A percentile compares a stretch with the other conserved stretches of the same genome.
These are phyloP conservation scores for Diospyros lotus DNA, from an alignment of 148 eudicot genomes.

Conservation along the genomic window DNA sequence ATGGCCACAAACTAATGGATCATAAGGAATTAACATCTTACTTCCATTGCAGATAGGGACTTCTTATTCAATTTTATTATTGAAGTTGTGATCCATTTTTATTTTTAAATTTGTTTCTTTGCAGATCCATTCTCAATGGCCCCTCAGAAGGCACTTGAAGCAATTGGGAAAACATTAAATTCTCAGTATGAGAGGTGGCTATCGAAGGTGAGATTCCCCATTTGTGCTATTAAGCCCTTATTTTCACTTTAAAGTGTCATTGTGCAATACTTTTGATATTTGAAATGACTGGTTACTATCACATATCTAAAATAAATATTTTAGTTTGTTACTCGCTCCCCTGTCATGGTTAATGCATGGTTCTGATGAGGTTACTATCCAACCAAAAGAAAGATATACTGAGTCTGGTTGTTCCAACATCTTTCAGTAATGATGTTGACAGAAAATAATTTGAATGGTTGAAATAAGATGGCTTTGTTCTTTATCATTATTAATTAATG, in stretches of 20 bases:
- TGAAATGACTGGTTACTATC: neutral
- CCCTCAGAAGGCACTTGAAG: conserved; percentile 89
- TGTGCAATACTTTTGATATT: neutral
- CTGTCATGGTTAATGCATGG: neutral
- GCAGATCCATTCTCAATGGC: conserved; percentile 95
- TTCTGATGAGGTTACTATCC: neutral
- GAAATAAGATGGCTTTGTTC: neutral
- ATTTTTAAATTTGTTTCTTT: conserved; percentile 5
- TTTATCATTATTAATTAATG: neutral
- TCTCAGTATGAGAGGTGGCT: conserved; percentile 98
- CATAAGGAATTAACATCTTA: neutral
- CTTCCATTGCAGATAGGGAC: neutral
- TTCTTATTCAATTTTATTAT: no score
- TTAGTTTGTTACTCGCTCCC: neutral
- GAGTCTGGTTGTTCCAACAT: neutral
- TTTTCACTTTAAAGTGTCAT: neutral
- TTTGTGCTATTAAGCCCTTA: no score
- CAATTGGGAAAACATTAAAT: conserved; percentile 80
- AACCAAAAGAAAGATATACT: neutral
- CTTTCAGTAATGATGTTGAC: neutral
- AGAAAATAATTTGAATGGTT: neutral
- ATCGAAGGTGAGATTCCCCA: conserved; percentile 54
- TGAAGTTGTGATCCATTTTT: neutral
- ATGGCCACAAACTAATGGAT: neutral
- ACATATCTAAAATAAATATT: neutral